Evolutionary conservation across 345 rosid species (phyloP).

Genomic region (Arabis alpina): DNA sequence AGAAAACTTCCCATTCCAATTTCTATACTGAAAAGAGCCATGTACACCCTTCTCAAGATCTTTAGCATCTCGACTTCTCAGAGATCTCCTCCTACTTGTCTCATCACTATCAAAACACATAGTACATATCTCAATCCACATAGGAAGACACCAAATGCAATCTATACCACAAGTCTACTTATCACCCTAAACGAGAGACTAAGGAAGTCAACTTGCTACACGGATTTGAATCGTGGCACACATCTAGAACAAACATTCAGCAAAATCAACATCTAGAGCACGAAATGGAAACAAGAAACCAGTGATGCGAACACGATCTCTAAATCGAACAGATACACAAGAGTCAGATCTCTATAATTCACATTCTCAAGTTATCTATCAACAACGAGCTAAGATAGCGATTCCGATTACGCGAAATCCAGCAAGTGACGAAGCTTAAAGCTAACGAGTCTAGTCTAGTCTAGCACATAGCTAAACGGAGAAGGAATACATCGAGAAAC

Average conservation of each 20-base stretch:
- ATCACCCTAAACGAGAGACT: background rate
- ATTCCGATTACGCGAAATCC: slow-evolving; percentile 9
- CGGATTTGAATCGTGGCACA: background rate
- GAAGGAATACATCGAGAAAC: background rate
- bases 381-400: background rate
- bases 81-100: slow-evolving; percentile 52
- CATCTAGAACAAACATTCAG: background rate
- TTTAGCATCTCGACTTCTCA: slow-evolving; percentile 55
- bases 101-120: slow-evolving; percentile 55
- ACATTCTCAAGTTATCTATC: background rate
- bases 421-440: background rate
- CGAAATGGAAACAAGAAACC: too few species aligned
- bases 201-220: slow-evolving; percentile 19
- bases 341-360: slow-evolving; percentile 25
- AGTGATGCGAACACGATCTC: background rate
- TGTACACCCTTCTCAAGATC: slow-evolving; percentile 68
- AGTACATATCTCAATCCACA: slow-evolving; percentile 14
- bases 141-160: background rate
- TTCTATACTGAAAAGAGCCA: slow-evolving; percentile 63
- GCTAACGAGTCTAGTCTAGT: slow-evolving; percentile 2
- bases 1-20: slow-evolving; percentile 59
- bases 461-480: background rate
- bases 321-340: background rate
- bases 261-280: slow-evolving; percentile 2
- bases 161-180: background rate